Conservation (phyloP, 192 early-diverging fungal species). For the Backusella parvicylindrica region DNA sequence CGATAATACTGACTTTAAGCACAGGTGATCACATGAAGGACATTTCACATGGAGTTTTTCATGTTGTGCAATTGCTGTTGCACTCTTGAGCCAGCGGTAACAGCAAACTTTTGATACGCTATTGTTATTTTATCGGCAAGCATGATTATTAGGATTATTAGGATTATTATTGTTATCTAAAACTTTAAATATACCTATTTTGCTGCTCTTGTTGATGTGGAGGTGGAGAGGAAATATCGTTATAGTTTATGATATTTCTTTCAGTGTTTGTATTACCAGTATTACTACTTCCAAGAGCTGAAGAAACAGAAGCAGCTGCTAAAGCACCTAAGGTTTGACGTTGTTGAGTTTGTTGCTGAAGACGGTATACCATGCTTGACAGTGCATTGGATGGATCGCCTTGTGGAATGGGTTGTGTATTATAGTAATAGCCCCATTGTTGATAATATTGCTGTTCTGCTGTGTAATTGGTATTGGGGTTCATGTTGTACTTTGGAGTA, state of each 20-base stretch:
- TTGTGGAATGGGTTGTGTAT: not conserved
- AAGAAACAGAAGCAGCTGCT: constrained; percentile 19
- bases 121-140: not conserved
- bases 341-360: constrained; percentile 19
- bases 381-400: not conserved
- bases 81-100: constrained; percentile 8
- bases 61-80: constrained; percentile 13
- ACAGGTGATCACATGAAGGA: constrained; percentile 9
- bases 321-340: constrained; percentile 8
- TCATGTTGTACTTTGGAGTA: not conserved
- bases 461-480: not conserved
- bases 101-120: constrained; percentile 6
- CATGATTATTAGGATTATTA: no score
- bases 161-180: not conserved
- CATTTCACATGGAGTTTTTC: constrained; percentile 25
- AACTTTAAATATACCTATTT: not conserved
- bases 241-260: constrained; percentile 9
- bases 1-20: not conserved
- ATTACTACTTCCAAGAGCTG: not conserved
- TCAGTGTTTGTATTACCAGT: not conserved
- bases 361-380: not conserved
- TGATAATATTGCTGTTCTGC: not conserved
- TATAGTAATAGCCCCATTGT: not conserved
- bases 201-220: not conserved
- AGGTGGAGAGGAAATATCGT: not conserved